A percentile compares a stretch with the other conserved stretches of the same genome.
phyloP scores from a whole-genome alignment of 2,329 filamentous ascomycete species.

The Pyrenophora seminiperda region DNA sequence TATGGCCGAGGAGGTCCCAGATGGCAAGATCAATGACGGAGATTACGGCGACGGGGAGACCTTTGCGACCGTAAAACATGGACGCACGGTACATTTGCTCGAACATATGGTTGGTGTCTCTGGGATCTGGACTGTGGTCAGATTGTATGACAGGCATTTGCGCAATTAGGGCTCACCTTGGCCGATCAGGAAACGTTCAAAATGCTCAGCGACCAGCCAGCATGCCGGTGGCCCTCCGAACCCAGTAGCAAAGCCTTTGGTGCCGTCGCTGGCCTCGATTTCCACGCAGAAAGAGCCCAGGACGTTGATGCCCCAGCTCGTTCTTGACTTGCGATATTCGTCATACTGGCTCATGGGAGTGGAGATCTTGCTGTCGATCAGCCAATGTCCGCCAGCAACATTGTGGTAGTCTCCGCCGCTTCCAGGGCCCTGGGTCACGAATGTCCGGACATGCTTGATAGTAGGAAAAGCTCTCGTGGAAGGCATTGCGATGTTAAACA shows the following conservation, averaged over 20 bases:
- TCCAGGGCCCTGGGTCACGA: conserved; percentile 68
- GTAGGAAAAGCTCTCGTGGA: conserved; percentile 62
- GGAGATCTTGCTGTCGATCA: conserved; percentile 89
- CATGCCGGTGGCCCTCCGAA: conserved; percentile 93
- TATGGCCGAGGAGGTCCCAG: conserved; percentile 91
- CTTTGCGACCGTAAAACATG: conserved; percentile 97
- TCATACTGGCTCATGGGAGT: conserved; percentile 92
- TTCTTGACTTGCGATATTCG: conserved; percentile 83
- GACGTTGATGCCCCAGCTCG: conserved; percentile 95
- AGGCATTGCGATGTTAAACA: conserved; percentile 31
- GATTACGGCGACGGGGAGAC: conserved; percentile 86
- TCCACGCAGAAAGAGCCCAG: conserved; percentile 90
- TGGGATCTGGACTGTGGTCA: conserved; percentile 65
- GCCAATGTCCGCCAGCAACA: conserved; percentile 74
- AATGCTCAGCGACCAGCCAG: conserved; percentile 93
- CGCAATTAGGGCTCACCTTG: conserved; percentile 56
- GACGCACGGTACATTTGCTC: conserved; percentile 96
- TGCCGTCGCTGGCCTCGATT: conserved; percentile 85
- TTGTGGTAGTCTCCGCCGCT: conserved; percentile 79
- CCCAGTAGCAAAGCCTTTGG: conserved; percentile 91
- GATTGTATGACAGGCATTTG: background rate
- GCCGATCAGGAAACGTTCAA: conserved; percentile 87
- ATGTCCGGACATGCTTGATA: conserved; percentile 77
- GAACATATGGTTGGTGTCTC: conserved; percentile 89
- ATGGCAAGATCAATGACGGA: conserved; percentile 91